A percentile compares a stretch with the other conserved stretches of the same genome.
phyloP scores from a whole-genome alignment of 148 eudicot species.

The Cornus controversa region DNA sequence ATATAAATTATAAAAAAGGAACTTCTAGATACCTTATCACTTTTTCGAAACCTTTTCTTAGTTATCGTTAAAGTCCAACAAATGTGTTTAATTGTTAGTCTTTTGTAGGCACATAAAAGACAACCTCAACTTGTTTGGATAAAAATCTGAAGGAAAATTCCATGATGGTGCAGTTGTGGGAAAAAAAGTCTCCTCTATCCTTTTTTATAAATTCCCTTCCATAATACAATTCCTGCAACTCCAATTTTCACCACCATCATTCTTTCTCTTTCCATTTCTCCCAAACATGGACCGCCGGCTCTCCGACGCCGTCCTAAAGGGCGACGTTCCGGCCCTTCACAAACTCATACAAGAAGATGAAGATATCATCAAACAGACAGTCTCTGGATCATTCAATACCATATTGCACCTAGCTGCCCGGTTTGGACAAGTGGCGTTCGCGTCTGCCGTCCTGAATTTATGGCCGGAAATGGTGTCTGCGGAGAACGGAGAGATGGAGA shows the following conservation, averaged over 20 bases:
- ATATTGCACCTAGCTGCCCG: slow-evolving; percentile 27
- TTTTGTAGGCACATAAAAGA: too few species aligned
- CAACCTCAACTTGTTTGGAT: too few species aligned
- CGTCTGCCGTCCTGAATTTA: neutral
- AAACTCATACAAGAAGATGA: slow-evolving; percentile 16
- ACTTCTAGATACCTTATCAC: too few species aligned
- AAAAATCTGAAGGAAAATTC: neutral
- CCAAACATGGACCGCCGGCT: slow-evolving; percentile 24
- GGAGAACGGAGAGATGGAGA: slow-evolving; percentile 27
- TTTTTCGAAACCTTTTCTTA: too few species aligned
- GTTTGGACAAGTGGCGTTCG: slow-evolving; percentile 24
- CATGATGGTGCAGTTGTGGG: neutral
- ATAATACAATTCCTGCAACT: neutral
- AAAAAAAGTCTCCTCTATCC: neutral
- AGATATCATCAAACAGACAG: slow-evolving; percentile 5
- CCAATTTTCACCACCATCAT: neutral
- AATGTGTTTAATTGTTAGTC: too few species aligned
- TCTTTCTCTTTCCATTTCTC: neutral
- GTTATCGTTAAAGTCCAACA: too few species aligned
- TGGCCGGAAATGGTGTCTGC: slow-evolving; percentile 18
- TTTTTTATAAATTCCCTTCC: neutral
- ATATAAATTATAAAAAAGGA: too few species aligned
- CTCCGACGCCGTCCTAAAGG: slow-evolving; percentile 11
- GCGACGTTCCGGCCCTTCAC: slow-evolving; percentile 12
- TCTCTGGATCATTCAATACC: slow-evolving; percentile 10